A percentile compares a stretch with the other conserved stretches of the same genome.
phyloP scores from a whole-genome alignment of 2,329 filamentous ascomycete species.

The Apiospora malaysiana region DNA sequence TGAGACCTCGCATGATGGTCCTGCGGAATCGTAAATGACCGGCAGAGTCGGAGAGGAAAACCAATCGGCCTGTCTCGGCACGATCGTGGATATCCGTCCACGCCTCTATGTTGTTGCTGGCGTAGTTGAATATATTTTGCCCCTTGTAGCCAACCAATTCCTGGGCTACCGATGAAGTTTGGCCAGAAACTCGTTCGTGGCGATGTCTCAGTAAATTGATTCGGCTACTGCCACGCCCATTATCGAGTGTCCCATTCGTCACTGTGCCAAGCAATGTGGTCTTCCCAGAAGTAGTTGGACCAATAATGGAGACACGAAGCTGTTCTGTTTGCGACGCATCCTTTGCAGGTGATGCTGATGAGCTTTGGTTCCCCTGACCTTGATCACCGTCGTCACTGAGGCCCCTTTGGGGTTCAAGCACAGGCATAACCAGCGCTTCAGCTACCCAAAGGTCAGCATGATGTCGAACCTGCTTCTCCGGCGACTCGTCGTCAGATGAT shows the following conservation, averaged over 20 bases:
- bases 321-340: constrained; percentile 70
- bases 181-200: constrained; percentile 88
- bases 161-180: constrained; percentile 94
- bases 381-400: constrained; percentile 23
- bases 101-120: constrained; percentile 82
- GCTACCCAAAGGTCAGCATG: constrained; percentile 79
- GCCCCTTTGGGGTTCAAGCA: constrained; percentile 52
- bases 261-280: constrained; percentile 88
- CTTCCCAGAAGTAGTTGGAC: constrained; percentile 90
- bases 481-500: constrained; percentile 38
- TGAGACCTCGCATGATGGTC: constrained; percentile 85
- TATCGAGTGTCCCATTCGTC: constrained; percentile 86
- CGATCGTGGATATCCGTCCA: constrained; percentile 94
- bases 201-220: constrained; percentile 89
- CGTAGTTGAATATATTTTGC: constrained; percentile 76
- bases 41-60: constrained; percentile 90
- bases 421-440: constrained; percentile 86
- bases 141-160: constrained; percentile 86
- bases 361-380: constrained; percentile 20
- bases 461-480: constrained; percentile 34
- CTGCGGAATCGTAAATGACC: constrained; percentile 88
- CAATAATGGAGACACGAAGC: constrained; percentile 84
- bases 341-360: constrained; percentile 40
- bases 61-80: constrained; percentile 74
- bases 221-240: constrained; percentile 88